These are phyloP conservation scores for Thermothelomyces thermophilus DNA, from an alignment of 2,329 filamentous ascomycete genomes.

Conservation along the genomic window DNA sequence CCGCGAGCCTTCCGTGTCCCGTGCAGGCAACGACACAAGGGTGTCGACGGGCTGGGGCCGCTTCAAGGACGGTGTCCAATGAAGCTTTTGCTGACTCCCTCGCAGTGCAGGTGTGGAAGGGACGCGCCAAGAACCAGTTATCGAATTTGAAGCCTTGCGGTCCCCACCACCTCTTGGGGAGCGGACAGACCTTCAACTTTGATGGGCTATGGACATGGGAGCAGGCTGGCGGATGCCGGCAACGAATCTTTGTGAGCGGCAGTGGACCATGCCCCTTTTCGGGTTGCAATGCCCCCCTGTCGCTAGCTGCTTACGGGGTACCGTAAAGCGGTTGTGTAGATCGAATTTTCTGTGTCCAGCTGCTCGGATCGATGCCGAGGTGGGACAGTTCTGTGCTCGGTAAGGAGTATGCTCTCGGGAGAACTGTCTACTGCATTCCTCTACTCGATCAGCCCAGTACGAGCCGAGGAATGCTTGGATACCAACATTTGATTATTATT, in stretches of 20 bases:
- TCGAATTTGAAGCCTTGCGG: slow-evolving; percentile 18
- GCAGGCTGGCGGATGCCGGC: slow-evolving; percentile 2
- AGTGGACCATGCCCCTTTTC: slow-evolving; percentile 14
- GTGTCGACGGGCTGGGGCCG: slow-evolving; percentile 19
- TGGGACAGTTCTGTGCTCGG: too few species aligned
- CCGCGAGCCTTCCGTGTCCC: slow-evolving; percentile 11
- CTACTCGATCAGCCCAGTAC: too few species aligned
- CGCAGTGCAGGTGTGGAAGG: slow-evolving; percentile 22
- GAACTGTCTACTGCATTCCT: too few species aligned
- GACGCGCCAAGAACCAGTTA: slow-evolving; percentile 22
- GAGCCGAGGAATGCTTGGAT: too few species aligned
- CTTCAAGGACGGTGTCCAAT: slow-evolving; percentile 20
- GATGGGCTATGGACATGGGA: too few species aligned
- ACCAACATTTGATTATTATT: too few species aligned
- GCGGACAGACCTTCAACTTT: too few species aligned
- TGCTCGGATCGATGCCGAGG: slow-evolving; percentile 21
- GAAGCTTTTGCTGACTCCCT: slow-evolving; percentile 16
- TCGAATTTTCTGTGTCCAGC: slow-evolving; percentile 23
- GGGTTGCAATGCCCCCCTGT: slow-evolving; percentile 13
- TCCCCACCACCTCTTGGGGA: slow-evolving; percentile 6
- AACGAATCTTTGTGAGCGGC: slow-evolving; percentile 1
- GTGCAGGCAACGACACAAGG: slow-evolving; percentile 23
- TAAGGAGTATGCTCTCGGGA: too few species aligned
- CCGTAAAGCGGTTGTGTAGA: slow-evolving; percentile 10
- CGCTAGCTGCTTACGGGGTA: slow-evolving; percentile 9